phyloP scores from a whole-genome alignment of 2,329 filamentous ascomycete genomes.

The Xylaria sp. region DNA sequence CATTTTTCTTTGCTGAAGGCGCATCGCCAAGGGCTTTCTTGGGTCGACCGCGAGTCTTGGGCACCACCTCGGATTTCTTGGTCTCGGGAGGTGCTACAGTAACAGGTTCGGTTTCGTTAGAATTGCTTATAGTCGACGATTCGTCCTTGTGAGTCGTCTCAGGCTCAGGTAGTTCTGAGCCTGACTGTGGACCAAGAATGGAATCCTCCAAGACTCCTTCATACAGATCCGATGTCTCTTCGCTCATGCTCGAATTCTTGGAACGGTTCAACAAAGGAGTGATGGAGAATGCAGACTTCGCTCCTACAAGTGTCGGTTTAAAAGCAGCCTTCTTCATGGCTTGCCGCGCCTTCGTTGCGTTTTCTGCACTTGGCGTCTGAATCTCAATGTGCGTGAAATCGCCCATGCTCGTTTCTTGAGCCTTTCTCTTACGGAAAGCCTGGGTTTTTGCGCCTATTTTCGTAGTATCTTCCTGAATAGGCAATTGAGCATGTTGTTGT shows the following conservation, averaged over 20 bases:
- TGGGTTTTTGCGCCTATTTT: slow-evolving; percentile 51
- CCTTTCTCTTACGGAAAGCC: slow-evolving; percentile 58
- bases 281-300: slow-evolving; percentile 93
- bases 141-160: slow-evolving; percentile 26
- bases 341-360: slow-evolving; percentile 51
- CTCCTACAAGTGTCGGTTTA: slow-evolving; percentile 72
- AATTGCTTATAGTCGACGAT: slow-evolving; percentile 29
- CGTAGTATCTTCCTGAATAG: slow-evolving; percentile 46
- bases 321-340: slow-evolving; percentile 65
- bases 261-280: slow-evolving; percentile 90
- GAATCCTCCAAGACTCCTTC: slow-evolving; percentile 46
- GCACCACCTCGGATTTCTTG: slow-evolving; percentile 45
- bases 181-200: slow-evolving; percentile 37
- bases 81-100: slow-evolving; percentile 38
- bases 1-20: slow-evolving; percentile 59
- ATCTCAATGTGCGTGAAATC: slow-evolving; percentile 60
- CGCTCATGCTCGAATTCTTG: slow-evolving; percentile 64
- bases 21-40: slow-evolving; percentile 60
- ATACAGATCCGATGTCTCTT: slow-evolving; percentile 50
- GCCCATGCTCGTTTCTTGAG: slow-evolving; percentile 57
- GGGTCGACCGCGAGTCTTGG: slow-evolving; percentile 58
- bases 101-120: slow-evolving; percentile 34
- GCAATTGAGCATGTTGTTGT: slow-evolving; percentile 54
- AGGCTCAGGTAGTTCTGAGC: slow-evolving; percentile 17
- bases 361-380: slow-evolving; percentile 54